Conservation (phyloP, 495 filamentous ascomycete genomes). For the Trypethelium eluteriae region DNA sequence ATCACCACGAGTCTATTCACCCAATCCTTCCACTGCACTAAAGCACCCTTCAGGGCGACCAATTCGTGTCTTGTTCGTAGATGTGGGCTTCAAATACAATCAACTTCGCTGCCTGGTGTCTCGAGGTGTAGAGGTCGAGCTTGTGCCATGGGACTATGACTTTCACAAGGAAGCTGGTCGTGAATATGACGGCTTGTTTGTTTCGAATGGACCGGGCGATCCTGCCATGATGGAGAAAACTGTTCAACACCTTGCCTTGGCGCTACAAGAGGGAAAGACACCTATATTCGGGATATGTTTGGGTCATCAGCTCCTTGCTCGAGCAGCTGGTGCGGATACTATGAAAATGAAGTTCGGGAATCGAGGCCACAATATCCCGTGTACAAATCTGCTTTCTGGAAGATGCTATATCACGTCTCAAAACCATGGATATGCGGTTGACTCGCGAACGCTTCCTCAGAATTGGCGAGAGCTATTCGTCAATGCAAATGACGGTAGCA, state of each 20-base stretch:
- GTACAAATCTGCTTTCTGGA: constrained; percentile 86
- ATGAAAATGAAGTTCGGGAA: constrained; percentile 98
- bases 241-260: constrained; percentile 63
- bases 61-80: constrained; percentile 80
- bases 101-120: constrained; percentile 86
- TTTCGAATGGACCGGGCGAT: constrained; percentile 96
- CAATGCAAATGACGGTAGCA: constrained; percentile 96
- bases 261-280: constrained; percentile 63
- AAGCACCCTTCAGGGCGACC: constrained; percentile 81
- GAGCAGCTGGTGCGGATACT: constrained; percentile 81
- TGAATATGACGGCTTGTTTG: constrained; percentile 91
- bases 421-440: constrained; percentile 93
- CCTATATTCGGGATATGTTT: constrained; percentile 96
- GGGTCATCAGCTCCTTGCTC: constrained; percentile 87
- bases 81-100: constrained; percentile 96
- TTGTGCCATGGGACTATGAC: constrained; percentile 93
- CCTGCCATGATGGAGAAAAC: constrained; percentile 73
- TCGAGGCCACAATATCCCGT: constrained; percentile 96
- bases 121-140: constrained; percentile 87
- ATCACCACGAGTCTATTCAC: constrained; percentile 71
- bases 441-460: constrained; percentile 61
- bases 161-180: constrained; percentile 65
- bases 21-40: constrained; percentile 54
- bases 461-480: constrained; percentile 92
- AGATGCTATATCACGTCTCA: constrained; percentile 98